Percentiles rank a stretch among this genome's conserved stretches.
phyloP scores from a whole-genome alignment of 139 green algal genomes.

The Chlamydomonas sphaeroides region DNA sequence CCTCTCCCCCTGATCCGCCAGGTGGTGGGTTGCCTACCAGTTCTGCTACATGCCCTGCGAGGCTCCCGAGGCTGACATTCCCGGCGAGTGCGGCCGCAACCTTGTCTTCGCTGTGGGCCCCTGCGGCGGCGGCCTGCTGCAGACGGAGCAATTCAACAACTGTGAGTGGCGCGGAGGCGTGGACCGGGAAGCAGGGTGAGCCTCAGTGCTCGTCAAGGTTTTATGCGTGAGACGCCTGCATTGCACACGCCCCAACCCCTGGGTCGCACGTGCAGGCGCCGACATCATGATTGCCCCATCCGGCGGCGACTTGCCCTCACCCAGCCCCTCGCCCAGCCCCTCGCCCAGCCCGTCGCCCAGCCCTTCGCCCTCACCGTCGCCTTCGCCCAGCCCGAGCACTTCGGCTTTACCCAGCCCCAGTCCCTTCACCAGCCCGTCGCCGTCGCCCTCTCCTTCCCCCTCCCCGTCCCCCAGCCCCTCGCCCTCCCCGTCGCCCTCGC shows the following conservation, averaged over 20 bases:
- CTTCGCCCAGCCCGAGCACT: not conserved
- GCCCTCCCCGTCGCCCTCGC: not conserved
- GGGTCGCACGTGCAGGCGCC: too few species aligned
- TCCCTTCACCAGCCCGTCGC: not conserved
- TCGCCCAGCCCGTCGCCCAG: not conserved
- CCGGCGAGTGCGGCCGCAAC: slow-evolving; percentile 34
- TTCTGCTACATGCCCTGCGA: slow-evolving; percentile 39
- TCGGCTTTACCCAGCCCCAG: too few species aligned
- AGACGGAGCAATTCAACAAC: slow-evolving; percentile 38
- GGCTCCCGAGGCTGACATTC: not conserved
- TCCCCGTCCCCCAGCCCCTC: not conserved
- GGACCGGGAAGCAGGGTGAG: not conserved
- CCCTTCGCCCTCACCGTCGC: not conserved
- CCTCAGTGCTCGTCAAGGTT: too few species aligned
- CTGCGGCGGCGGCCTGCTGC: not conserved
- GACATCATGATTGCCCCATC: too few species aligned
- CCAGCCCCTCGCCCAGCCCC: not conserved
- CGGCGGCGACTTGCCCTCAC: not conserved
- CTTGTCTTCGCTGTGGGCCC: not conserved
- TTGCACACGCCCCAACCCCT: too few species aligned
- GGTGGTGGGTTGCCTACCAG: slow-evolving; percentile 47
- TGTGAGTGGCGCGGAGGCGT: not conserved
- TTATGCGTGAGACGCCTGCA: too few species aligned
- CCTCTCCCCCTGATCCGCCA: not conserved
- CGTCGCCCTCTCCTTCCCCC: not conserved